phyloP scores from a whole-genome alignment of 164 flowering plant genomes.

The Protea cynaroides region DNA sequence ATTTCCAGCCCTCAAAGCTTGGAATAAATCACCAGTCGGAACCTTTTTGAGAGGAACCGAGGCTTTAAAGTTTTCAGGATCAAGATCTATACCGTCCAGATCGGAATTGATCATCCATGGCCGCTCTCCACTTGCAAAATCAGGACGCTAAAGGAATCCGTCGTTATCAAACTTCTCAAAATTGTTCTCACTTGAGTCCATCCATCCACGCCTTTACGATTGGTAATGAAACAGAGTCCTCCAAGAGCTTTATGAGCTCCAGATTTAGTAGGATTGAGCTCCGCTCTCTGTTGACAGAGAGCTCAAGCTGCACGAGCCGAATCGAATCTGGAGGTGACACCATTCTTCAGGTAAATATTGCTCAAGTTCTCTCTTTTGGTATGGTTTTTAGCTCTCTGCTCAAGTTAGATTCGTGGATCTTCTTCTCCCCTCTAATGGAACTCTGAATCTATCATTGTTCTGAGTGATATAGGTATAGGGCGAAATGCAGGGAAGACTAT shows the following conservation, averaged over 20 bases:
- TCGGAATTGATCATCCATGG: too few species aligned
- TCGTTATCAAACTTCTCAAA: slow-evolving; percentile 67
- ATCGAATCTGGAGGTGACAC: slow-evolving; percentile 26
- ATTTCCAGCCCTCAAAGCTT: too few species aligned
- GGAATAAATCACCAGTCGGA: too few species aligned
- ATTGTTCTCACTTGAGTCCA: slow-evolving; percentile 75
- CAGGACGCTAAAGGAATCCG: slow-evolving; percentile 65
- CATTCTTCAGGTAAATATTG: slow-evolving; percentile 18
- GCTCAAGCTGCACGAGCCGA: slow-evolving; percentile 76
- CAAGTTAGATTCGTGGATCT: slow-evolving; percentile 70
- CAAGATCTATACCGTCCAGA: too few species aligned
- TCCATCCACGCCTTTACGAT: slow-evolving; percentile 40
- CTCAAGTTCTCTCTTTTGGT: slow-evolving; percentile 72
- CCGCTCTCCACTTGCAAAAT: too few species aligned
- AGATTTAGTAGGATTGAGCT: slow-evolving; percentile 80
- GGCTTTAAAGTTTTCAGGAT: too few species aligned
- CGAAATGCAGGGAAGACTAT: slow-evolving; percentile 80
- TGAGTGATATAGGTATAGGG: slow-evolving; percentile 32
- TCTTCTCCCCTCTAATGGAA: not conserved
- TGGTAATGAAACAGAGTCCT: slow-evolving; percentile 80
- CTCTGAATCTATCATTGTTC: slow-evolving; percentile 3
- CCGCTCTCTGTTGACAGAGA: slow-evolving; percentile 67
- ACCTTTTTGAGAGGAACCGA: too few species aligned
- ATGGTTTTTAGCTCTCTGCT: slow-evolving; percentile 78
- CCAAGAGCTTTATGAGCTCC: slow-evolving; percentile 84